phyloP scores from a whole-genome alignment of 78 protist species.

The Dictyostelium intermedium region DNA sequence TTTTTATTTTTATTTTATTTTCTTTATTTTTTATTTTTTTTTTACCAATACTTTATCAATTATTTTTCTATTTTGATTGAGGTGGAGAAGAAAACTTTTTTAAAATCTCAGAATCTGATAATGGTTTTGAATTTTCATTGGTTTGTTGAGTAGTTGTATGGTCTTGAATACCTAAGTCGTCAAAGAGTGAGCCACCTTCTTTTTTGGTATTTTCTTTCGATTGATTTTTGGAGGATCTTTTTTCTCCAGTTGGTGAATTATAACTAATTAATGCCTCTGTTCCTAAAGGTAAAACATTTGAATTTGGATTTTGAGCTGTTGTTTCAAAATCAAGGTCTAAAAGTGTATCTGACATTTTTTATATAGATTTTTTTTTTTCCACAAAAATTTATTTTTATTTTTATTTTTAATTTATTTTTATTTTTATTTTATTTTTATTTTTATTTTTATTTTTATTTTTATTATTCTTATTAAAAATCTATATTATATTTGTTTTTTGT shows the following conservation, averaged over 20 bases:
- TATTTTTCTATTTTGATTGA: background rate
- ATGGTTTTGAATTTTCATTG: background rate
- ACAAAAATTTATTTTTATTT: background rate
- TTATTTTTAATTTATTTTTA: background rate
- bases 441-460: no score
- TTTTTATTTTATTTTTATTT: background rate
- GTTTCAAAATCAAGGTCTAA: slow-evolving; percentile 60
- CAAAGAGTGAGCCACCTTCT: background rate
- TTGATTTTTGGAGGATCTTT: background rate
- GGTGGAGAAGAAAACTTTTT: slow-evolving; percentile 9
- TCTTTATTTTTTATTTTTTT: background rate
- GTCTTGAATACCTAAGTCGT: slow-evolving; percentile 43
- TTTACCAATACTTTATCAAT: no score
- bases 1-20: background rate
- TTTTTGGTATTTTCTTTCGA: background rate
- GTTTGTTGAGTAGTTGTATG: background rate
- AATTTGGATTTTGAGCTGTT: background rate
- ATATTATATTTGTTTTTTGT: no score
- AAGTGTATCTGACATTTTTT: slow-evolving; percentile 41
- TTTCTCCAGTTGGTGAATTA: slow-evolving; percentile 16
- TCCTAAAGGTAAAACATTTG: slow-evolving; percentile 17
- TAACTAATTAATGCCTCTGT: slow-evolving; percentile 29
- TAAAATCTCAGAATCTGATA: background rate
- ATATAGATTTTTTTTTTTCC: background rate
- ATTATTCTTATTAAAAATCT: no score